Conservation (phyloP, 352 stramenopile genomes). For the Globisporangium barbulae region DNA sequence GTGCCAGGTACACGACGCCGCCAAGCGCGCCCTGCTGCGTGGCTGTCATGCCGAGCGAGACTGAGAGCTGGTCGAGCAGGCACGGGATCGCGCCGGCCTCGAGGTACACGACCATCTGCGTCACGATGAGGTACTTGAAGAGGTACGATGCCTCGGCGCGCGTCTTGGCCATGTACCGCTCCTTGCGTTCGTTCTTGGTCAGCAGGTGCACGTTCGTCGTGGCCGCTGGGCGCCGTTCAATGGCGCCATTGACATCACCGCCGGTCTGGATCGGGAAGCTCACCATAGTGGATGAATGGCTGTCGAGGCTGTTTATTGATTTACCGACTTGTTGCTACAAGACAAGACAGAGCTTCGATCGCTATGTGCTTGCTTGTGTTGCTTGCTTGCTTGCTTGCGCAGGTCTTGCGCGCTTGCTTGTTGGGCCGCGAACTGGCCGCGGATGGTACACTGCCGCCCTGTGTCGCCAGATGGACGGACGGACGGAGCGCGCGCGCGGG, state of each 20-base stretch:
- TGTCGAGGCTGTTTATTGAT: neutral
- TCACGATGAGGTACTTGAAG: slow-evolving; percentile 87
- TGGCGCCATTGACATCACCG: neutral
- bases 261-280: slow-evolving; percentile 22
- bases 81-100: slow-evolving; percentile 80
- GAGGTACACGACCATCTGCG: slow-evolving; percentile 80
- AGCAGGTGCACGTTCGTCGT: slow-evolving; percentile 12
- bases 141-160: slow-evolving; percentile 71
- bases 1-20: slow-evolving; percentile 74
- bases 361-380: slow-evolving; percentile 1
- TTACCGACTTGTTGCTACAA: neutral
- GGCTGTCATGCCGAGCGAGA: slow-evolving; percentile 62
- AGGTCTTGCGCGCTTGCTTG: neutral
- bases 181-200: slow-evolving; percentile 54
- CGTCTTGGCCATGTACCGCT: slow-evolving; percentile 72
- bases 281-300: slow-evolving; percentile 19
- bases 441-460: neutral
- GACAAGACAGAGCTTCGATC: slow-evolving; percentile 3
- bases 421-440: neutral
- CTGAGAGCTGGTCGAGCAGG: slow-evolving; percentile 73
- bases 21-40: slow-evolving; percentile 76
- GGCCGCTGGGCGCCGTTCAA: slow-evolving; percentile 1
- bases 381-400: neutral
- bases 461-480: neutral
- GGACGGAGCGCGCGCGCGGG: neutral